phyloP scores from a whole-genome alignment of 306 rosid genomes.

The Inga oerstediana region DNA sequence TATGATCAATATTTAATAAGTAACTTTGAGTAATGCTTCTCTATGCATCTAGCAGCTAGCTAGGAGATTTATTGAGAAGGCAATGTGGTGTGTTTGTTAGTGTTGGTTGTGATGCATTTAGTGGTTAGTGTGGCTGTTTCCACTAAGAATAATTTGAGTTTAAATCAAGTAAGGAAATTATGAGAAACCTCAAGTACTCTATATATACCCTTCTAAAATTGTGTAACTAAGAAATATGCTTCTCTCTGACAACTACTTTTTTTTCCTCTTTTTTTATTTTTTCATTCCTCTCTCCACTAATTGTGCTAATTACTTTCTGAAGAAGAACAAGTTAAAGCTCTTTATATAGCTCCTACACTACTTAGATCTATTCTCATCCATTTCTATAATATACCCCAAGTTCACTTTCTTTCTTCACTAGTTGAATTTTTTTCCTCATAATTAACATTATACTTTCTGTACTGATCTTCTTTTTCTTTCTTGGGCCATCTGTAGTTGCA shows the following conservation, averaged over 20 bases:
- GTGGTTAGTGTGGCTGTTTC: slow-evolving; percentile 29
- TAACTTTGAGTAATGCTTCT: neutral
- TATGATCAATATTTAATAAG: neutral
- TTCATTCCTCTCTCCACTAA: slow-evolving; percentile 43
- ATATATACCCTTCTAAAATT: slow-evolving; percentile 32
- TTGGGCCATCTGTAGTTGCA: slow-evolving; percentile 20
- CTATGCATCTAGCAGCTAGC: neutral
- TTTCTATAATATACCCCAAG: slow-evolving; percentile 24
- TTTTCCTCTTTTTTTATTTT: slow-evolving; percentile 42
- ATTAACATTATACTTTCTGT: slow-evolving; percentile 31
- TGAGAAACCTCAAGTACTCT: slow-evolving; percentile 18
- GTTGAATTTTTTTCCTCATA: neutral
- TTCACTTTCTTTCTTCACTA: neutral
- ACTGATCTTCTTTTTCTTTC: slow-evolving; percentile 6
- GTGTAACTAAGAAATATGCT: slow-evolving; percentile 47
- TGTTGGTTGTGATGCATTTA: slow-evolving; percentile 29
- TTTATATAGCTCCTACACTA: slow-evolving; percentile 13
- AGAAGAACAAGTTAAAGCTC: slow-evolving; percentile 36
- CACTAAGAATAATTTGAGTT: slow-evolving; percentile 28
- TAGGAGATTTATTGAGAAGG: neutral
- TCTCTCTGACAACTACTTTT: slow-evolving; percentile 57
- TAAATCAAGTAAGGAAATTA: slow-evolving; percentile 38
- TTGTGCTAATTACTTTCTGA: slow-evolving; percentile 29
- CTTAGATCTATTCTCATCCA: slow-evolving; percentile 17
- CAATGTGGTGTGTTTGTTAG: neutral